Evolutionary conservation across 1,284 basidiomycete genomes (phyloP), one percentile per base, ranked within the genome.

Genomic region (Lentinus polychrous): DNA sequence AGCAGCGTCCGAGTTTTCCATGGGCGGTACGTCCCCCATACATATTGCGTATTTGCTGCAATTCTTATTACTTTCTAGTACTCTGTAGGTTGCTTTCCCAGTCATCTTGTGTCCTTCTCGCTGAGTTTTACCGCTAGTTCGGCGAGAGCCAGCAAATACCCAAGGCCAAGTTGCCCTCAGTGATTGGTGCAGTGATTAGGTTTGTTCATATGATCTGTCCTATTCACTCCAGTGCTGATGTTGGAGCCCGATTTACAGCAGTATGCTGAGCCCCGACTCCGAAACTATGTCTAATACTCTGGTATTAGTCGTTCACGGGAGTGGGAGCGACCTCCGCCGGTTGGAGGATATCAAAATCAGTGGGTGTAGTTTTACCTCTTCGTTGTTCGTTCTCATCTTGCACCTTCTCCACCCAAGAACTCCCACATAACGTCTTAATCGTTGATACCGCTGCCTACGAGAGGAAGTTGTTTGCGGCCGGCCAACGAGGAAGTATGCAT

Each of bases 101-200:
- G n/a, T 37, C 47, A 35, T 42, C 24, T 51, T 31, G 49, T 34
- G n/a, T 39, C 43, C 40, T 46, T 34, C 23, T 44, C 38, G 42
- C 51, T 55, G 38, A 53, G 51, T 61, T 59, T 52, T 60, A 52
- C 14, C 59, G 20, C 56, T 58, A 87, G 74, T 93, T 91, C 63
- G 91, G 86, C 17, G 81, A 88, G 51, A 89, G 82, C 59, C 83
- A 88, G 61, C 69, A 83, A 36, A 71, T 85, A 17, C 66, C 81
- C 14, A 91, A 87, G 64, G 63, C 72, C 23, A 83, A 81, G 57
- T 66, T 91, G 3, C 75, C 86, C 14, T 75, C 80, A 48, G 78
- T 92, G 45, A 71, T 92, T 14, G 82, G 90, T 62, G 83, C 86
- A 8, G 71, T 86, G 47, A 76, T 92, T 56, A 86, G 81, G 84